phyloP scores from a whole-genome alignment of 495 filamentous ascomycete genomes.

The Halenospora varia region DNA sequence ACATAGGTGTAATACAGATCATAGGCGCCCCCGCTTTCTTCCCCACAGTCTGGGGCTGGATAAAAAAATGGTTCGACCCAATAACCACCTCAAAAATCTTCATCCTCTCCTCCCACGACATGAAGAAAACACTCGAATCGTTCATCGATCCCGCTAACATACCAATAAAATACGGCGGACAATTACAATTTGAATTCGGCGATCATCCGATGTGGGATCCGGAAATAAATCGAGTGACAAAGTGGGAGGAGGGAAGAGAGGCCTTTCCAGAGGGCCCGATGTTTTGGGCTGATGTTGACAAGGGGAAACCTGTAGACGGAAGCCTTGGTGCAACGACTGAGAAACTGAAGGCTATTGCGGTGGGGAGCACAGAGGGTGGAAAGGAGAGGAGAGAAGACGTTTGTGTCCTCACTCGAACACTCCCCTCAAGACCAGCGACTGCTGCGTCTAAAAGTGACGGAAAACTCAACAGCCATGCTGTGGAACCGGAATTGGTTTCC shows the following conservation, averaged over 20 bases:
- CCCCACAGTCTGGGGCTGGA: slow-evolving; percentile 91
- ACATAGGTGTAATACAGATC: slow-evolving; percentile 47
- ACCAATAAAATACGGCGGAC: slow-evolving; percentile 79
- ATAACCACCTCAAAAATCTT: slow-evolving; percentile 92
- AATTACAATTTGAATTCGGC: slow-evolving; percentile 76
- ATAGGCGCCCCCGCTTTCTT: slow-evolving; percentile 89
- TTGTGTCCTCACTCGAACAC: slow-evolving; percentile 37
- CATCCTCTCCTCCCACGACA: slow-evolving; percentile 66
- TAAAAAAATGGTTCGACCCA: slow-evolving; percentile 94
- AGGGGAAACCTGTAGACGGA: too few relatives aligned
- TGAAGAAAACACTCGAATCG: slow-evolving; percentile 64
- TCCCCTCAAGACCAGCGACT: background rate
- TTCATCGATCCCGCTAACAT: slow-evolving; percentile 82
- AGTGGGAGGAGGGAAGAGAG: slow-evolving; percentile 40
- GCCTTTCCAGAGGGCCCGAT: slow-evolving; percentile 45
- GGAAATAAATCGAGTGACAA: slow-evolving; percentile 41
- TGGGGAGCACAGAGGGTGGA: slow-evolving; percentile 34
- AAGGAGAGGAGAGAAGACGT: slow-evolving; percentile 35
- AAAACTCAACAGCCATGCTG: background rate
- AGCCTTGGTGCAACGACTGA: too few relatives aligned
- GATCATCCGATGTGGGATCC: slow-evolving; percentile 68
- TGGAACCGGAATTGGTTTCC: too few relatives aligned
- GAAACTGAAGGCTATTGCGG: slow-evolving; percentile 38
- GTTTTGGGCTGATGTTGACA: slow-evolving; percentile 43
- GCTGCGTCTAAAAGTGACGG: background rate